phyloP scores from a whole-genome alignment of 495 filamentous ascomycete genomes.

The Hypoxylon fuscum region DNA sequence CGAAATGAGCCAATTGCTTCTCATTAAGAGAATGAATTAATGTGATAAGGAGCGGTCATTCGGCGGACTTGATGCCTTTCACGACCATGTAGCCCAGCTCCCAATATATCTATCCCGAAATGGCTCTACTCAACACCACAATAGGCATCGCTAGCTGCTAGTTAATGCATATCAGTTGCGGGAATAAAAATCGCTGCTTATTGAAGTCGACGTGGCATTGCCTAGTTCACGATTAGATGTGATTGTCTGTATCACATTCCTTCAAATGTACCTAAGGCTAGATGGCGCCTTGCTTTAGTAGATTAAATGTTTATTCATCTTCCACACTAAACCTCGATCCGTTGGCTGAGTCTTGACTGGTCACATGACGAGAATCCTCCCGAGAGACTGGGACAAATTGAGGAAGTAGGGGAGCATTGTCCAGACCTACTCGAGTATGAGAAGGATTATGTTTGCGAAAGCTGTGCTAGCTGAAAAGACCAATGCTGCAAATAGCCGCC shows the following conservation, averaged over 20 bases:
- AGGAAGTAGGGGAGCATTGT: background rate
- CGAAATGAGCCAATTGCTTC: conserved; percentile 1
- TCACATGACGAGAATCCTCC: conserved; percentile 11
- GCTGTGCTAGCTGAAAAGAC: conserved; percentile 2
- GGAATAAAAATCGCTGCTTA: conserved; percentile 3
- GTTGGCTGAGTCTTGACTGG: conserved; percentile 2
- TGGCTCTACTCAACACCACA: background rate
- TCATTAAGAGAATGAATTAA: background rate
- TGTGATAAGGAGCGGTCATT: background rate
- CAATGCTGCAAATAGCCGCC: conserved; percentile 7
- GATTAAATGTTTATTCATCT: conserved; percentile 1
- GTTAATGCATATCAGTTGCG: conserved; percentile 18
- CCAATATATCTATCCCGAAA: background rate
- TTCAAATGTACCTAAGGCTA: background rate
- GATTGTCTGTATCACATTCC: conserved; percentile 4
- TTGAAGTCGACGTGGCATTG: conserved; percentile 23
- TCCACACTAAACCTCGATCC: background rate
- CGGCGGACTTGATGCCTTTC: conserved; percentile 3
- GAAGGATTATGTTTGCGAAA: background rate
- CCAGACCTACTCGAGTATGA: background rate
- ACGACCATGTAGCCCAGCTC: conserved; percentile 1
- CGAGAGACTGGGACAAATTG: conserved; percentile 4
- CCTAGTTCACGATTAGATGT: background rate
- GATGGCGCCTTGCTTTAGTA: conserved; percentile 12
- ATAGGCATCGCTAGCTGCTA: conserved; percentile 2